Base-by-base conservation (phyloP, 257 asterid genomes). In the Solanum clarkiae region DNA sequence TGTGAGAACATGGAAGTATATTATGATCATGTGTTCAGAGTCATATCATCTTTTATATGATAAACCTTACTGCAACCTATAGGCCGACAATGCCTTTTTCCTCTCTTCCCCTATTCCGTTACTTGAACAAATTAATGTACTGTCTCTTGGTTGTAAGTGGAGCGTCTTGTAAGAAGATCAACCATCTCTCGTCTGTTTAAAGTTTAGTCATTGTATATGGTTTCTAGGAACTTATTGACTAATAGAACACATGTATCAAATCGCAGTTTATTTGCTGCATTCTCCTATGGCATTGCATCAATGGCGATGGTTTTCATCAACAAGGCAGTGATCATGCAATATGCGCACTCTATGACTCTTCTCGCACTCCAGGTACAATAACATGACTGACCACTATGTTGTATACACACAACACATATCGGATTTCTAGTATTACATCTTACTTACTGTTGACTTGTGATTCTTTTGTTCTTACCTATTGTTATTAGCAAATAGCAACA, bases 261-360 rank as follows among this genome's bases (percentile, higher is more conserved):
- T 86, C 84, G 90, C 89, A 97, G 99, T 86, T 90, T 94, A 89
- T 60, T 88, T 32, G 89, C 98, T 18, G 99, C 98, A 49, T 16
- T 94, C 47, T 92, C 98, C 1, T 97, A 94, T 91, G 99, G 99
- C 83, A 65, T 91, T 87, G 86, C 98, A 51, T 97, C 98, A 12
- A 97, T 97, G 99, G 97, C 94, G 12, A 97, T 97, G 99, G 98
- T 95, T 81, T 96, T 97, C 86, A 95, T 97, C 91, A 95, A 97
- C 86, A 95, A 97, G 92, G 98, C 99, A 17, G 96, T 97, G 89
- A 84, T 97, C 22, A 95, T 97, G 98, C 97, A 94, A 86, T 95
- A 95, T 89, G 86, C 96, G 0, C 88, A 94, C 80, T 93, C 98
- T 2, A 95, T 95, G 99, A 94, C 97, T 74, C 98, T 97, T 84